Percentiles rank a stretch among this genome's conserved stretches.
These are phyloP conservation scores for Solanum aculeatissimum DNA, from an alignment of 305 asterid genomes.

Conservation along the genomic window DNA sequence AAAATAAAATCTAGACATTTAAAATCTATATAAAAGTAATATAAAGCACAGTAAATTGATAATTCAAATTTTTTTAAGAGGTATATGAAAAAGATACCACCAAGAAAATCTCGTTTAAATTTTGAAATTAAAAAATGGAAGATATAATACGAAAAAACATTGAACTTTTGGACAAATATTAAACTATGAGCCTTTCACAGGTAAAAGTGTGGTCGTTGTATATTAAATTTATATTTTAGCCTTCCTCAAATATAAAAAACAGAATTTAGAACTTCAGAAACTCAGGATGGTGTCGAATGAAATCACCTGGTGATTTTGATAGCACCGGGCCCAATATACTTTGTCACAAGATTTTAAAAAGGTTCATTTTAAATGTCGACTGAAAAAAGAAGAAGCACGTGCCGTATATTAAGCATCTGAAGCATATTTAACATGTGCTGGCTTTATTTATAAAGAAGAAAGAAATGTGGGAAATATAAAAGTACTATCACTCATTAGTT, in stretches of 20 bases:
- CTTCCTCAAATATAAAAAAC: not conserved
- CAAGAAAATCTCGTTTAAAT: too few relatives aligned
- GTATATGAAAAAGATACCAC: too few relatives aligned
- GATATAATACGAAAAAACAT: not conserved
- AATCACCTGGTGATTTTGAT: not conserved
- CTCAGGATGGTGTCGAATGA: too few relatives aligned
- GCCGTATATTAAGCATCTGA: not conserved
- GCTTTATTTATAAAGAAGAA: not conserved
- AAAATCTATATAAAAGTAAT: too few relatives aligned
- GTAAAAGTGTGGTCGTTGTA: not conserved
- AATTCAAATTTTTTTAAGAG: too few relatives aligned
- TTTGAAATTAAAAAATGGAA: too few relatives aligned
- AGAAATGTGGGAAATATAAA: not conserved
- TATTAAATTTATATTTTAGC: not conserved
- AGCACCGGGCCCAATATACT: not conserved
- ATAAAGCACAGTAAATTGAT: too few relatives aligned
- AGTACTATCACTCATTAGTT: not conserved
- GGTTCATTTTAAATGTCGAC: not conserved
- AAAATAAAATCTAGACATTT: too few relatives aligned
- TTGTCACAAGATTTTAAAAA: not conserved
- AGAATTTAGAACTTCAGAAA: not conserved
- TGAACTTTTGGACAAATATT: not conserved
- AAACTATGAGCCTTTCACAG: not conserved
- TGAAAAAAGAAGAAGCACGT: not conserved
- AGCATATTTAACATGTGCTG: constrained; percentile 17